Evolutionary conservation across 352 stramenopile species (phyloP), one percentile per base, ranked within the genome.

Genomic region (Phytophthora hibernalis): DNA sequence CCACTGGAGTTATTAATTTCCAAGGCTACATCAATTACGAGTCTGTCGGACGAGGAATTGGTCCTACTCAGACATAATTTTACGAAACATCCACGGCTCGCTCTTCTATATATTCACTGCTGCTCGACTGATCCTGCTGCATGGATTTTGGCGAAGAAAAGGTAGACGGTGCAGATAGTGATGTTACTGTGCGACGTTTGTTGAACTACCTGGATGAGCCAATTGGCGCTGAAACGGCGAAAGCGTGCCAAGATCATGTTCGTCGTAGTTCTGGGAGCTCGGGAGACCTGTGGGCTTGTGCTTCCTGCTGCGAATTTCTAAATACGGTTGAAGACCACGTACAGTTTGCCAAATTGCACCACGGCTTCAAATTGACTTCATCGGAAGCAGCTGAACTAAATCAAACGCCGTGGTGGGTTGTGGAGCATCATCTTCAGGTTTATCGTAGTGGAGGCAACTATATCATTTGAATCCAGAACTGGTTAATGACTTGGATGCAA

Each of bases 391-490:
- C 5, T 2, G 12, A 2, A 35, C 15, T 44, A 11, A 13, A 15
- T 6, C 9, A 2, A 24, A 11, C 24, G 26, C 40, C 42, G 12
- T 1, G 9, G 5, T 26, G 12, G 5, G 5, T 61, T 37, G 26
- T 53, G 35, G 11, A 21, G 3, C 16, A 53, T 9, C 21, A 63
- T 16, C 1, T 55, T 15, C 44, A 63, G 22, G 44, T 55, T 8
- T 38, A 40, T 30, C n/a, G 33, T 21, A 6, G 12, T 2, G 31
- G 12, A 22, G 9, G 6, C 5, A 13, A 9, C 1, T 62, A 12
- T 63, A 63, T 38, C 55, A 63, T 15, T 42, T 55, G 1, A 63
- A 63, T 21, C 44, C 55, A 7, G 43, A 63, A 10, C 33, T 63
- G 1, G 44, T 63, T 22, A 18, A 2, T 1, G 33, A 63, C 28